phyloP scores from a whole-genome alignment of 805 yeast species.

The Metahyphopichia silvanorum region DNA sequence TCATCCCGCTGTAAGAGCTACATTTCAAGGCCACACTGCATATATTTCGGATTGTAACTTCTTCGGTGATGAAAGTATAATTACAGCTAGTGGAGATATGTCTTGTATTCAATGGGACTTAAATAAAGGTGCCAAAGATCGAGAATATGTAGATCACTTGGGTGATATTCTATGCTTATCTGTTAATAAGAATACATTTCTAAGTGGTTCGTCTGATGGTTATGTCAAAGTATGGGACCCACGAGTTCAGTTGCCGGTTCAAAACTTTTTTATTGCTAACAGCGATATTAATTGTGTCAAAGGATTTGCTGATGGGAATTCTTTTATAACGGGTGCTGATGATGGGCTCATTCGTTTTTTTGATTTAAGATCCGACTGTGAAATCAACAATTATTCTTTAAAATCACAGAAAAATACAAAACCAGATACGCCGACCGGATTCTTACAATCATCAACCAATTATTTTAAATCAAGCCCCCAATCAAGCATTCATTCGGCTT shows the following conservation, averaged over 20 bases:
- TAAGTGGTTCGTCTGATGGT: constrained; percentile 70
- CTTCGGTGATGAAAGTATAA: constrained; percentile 48
- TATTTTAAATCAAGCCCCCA: not conserved
- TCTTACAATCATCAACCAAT: not conserved
- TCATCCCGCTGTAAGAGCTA: constrained; percentile 38
- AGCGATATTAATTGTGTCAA: constrained; percentile 61
- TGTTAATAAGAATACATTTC: constrained; percentile 34
- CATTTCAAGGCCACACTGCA: constrained; percentile 78
- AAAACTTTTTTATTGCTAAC: constrained; percentile 51
- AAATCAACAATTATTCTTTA: constrained; percentile 47
- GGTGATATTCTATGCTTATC: constrained; percentile 65
- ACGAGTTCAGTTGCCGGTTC: constrained; percentile 47
- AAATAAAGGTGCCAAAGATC: constrained; percentile 48
- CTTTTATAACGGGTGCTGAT: constrained; percentile 75
- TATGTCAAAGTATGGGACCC: constrained; percentile 65
- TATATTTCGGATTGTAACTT: constrained; percentile 77
- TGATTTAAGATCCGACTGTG: constrained; percentile 78
- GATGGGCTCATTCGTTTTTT: constrained; percentile 68
- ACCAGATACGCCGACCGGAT: not conserved
- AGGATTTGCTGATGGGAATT: constrained; percentile 67
- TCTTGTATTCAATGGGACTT: constrained; percentile 81
- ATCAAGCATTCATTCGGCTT: constrained; percentile 14
- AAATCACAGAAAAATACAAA: not conserved
- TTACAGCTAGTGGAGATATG: constrained; percentile 83
- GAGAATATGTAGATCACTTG: constrained; percentile 61